These are phyloP conservation scores for Osmanthus fragrans DNA, from an alignment of 257 asterid species.

Conservation along the genomic window DNA sequence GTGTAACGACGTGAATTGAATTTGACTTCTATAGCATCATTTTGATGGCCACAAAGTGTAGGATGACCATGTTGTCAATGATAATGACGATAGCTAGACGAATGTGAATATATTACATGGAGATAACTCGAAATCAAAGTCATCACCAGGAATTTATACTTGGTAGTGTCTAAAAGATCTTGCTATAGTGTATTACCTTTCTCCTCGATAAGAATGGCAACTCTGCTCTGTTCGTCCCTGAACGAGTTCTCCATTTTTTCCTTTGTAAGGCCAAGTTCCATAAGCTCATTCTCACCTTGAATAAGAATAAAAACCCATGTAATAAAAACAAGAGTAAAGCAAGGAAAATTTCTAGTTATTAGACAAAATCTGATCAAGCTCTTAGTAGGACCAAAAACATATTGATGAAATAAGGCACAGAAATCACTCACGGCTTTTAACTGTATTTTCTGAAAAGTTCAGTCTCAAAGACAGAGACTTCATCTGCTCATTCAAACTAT, in stretches of 20 bases:
- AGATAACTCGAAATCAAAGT: neutral
- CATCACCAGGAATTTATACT: neutral
- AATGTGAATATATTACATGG: neutral
- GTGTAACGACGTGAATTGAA: neutral
- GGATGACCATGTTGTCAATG: conserved; percentile 1
- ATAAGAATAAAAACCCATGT: conserved; percentile 27
- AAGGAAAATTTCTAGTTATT: neutral
- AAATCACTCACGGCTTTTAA: conserved; percentile 66
- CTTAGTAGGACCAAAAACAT: conserved; percentile 18
- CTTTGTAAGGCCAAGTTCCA: conserved; percentile 63
- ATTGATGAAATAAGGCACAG: conserved; percentile 13
- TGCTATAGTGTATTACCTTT: conserved; percentile 59
- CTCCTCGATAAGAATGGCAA: conserved; percentile 51
- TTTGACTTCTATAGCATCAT: neutral
- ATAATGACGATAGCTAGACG: neutral
- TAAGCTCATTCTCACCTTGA: conserved; percentile 81
- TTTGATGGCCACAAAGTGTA: neutral
- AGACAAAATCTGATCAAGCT: conserved; percentile 9
- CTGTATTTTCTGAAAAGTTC: conserved; percentile 69
- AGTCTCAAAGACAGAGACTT: conserved; percentile 61
- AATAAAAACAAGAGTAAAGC: conserved; percentile 13
- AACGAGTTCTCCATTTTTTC: conserved; percentile 57
- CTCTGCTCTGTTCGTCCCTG: conserved; percentile 55
- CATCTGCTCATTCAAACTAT: conserved; percentile 65
- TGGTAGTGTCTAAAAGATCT: conserved; percentile 9